These are phyloP conservation scores for Salix purpurea DNA, from an alignment of 345 rosid genomes.

Conservation along the genomic window DNA sequence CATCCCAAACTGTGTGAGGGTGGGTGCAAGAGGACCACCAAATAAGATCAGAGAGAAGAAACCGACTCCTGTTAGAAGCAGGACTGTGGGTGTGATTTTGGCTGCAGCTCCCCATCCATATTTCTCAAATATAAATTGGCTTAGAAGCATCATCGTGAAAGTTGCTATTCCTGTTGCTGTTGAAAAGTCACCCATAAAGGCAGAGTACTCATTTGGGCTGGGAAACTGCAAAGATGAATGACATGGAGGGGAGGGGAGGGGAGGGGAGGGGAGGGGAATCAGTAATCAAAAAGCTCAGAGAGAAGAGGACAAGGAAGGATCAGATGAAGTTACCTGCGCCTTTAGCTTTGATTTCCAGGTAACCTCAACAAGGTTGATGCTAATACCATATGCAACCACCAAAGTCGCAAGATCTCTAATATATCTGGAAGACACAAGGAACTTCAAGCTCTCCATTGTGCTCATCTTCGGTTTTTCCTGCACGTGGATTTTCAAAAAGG, in stretches of 20 bases:
- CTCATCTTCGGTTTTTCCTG: constrained; percentile 93
- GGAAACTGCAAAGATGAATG: constrained; percentile 56
- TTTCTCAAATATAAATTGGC: constrained; percentile 74
- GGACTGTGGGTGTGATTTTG: constrained; percentile 79
- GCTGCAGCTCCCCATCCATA: constrained; percentile 99
- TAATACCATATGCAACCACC: constrained; percentile 97
- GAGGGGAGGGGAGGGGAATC: background rate
- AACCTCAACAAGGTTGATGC: constrained; percentile 96
- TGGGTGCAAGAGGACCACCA: constrained; percentile 68
- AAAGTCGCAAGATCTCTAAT: constrained; percentile 91
- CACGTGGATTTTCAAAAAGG: constrained; percentile 7
- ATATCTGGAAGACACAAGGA: constrained; percentile 83
- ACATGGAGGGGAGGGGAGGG: background rate
- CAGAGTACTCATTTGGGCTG: constrained; percentile 93
- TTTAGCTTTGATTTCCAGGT: constrained; percentile 99
- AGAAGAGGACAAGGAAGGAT: background rate
- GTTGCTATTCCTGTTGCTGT: constrained; percentile 87
- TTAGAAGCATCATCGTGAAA: constrained; percentile 90
- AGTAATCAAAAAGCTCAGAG: background rate
- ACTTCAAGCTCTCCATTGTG: constrained; percentile 94
- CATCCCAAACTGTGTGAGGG: constrained; percentile 73
- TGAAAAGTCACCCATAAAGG: constrained; percentile 98
- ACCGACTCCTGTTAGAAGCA: constrained; percentile 82
- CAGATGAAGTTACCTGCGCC: constrained; percentile 70
- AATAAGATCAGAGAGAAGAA: constrained; percentile 85